phyloP scores from a whole-genome alignment of 441 rosid species.

The Gossypium schwendimanii region DNA sequence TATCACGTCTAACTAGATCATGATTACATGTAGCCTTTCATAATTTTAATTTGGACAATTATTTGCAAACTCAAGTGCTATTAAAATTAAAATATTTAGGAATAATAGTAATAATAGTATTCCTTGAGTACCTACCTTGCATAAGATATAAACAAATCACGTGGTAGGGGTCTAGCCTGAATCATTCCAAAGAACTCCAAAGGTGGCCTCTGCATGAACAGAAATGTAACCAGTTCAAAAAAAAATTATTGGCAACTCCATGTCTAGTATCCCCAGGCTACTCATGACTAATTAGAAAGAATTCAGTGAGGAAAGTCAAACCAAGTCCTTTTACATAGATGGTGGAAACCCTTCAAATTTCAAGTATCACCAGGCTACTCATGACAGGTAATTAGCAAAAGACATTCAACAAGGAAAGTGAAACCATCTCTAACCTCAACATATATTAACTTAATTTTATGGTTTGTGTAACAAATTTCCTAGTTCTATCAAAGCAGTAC shows the following conservation, averaged over 20 bases:
- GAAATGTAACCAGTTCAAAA: not conserved
- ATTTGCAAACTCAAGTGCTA: not conserved
- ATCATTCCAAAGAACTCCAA: slow-evolving; percentile 84
- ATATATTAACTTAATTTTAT: not conserved
- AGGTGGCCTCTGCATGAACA: slow-evolving; percentile 62
- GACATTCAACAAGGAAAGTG: not conserved
- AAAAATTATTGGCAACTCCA: not conserved
- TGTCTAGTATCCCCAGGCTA: not conserved
- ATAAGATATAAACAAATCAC: slow-evolving; percentile 73
- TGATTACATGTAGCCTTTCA: not conserved
- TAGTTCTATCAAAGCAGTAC: slow-evolving; percentile 22
- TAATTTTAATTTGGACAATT: not conserved
- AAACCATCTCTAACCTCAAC: not conserved
- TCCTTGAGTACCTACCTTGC: slow-evolving; percentile 46
- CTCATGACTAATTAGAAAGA: not conserved
- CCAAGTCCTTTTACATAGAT: not conserved
- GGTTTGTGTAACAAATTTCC: not conserved
- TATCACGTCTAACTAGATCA: not conserved
- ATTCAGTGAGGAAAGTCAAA: not conserved
- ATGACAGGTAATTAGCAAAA: not conserved
- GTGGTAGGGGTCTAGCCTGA: slow-evolving; percentile 78
- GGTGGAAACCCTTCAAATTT: no score
- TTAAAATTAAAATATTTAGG: not conserved
- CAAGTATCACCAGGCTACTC: no score
- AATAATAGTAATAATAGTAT: not conserved